Evolutionary conservation across 106 monocot genomes (phyloP).

Genomic region (Vanilla planifolia): DNA sequence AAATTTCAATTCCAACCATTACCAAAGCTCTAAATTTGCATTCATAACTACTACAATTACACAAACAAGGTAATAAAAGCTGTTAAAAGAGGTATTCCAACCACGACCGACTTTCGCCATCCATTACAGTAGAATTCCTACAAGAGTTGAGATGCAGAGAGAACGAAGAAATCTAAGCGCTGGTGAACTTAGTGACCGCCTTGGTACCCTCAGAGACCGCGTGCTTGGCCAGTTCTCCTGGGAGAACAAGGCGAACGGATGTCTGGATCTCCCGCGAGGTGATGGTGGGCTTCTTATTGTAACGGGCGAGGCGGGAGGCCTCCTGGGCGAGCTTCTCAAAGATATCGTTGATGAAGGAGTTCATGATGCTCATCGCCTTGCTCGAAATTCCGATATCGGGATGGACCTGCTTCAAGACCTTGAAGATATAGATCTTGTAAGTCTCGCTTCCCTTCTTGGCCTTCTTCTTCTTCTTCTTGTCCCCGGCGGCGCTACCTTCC

Average conservation of each 20-base stretch:
- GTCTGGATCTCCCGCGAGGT: constrained; percentile 83
- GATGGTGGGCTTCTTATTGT: constrained; percentile 81
- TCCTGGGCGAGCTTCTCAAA: constrained; percentile 96
- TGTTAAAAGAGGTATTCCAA: too few species aligned
- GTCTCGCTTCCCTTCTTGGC: constrained; percentile 57
- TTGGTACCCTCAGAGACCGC: constrained; percentile 49
- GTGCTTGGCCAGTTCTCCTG: constrained; percentile 76
- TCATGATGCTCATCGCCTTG: constrained; percentile 99
- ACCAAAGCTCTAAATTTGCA: too few species aligned
- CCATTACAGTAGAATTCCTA: too few species aligned
- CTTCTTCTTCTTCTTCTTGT: constrained; percentile 37
- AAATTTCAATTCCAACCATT: too few species aligned
- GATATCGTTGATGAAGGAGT: constrained; percentile 96
- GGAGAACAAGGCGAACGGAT: constrained; percentile 65
- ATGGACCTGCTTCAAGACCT: constrained; percentile 95
- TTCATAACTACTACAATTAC: too few species aligned
- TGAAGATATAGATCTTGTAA: constrained; percentile 99
- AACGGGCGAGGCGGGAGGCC: constrained; percentile 51
- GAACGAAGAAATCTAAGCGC: too few species aligned
- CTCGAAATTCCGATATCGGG: constrained; percentile 92
- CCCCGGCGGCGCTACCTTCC: constrained; percentile 3
- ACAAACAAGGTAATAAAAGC: too few species aligned
- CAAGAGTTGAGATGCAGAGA: too few species aligned
- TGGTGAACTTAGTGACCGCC: constrained; percentile 46
- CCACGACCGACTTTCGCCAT: too few species aligned